A percentile compares a stretch with the other conserved stretches of the same genome.
These are phyloP conservation scores for Solanum hybrid DNA, from an alignment of 305 asterid genomes.

Conservation along the genomic window DNA sequence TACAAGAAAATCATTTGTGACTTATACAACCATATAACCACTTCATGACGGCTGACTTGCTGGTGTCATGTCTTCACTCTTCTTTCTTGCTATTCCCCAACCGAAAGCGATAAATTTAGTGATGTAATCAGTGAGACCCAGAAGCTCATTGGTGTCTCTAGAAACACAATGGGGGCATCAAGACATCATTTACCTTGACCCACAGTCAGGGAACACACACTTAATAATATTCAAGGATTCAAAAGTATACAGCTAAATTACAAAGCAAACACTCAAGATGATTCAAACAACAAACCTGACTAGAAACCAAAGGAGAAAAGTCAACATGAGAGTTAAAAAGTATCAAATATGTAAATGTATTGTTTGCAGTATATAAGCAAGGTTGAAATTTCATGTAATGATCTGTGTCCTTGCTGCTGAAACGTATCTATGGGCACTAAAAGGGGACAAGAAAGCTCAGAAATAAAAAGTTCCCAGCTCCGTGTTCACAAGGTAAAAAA, in stretches of 20 bases:
- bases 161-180: background rate
- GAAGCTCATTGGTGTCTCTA: background rate
- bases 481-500: background rate
- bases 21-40: background rate
- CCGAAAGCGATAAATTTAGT: background rate
- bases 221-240: background rate
- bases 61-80: background rate
- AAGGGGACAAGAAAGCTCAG: background rate
- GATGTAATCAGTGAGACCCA: background rate
- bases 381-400: background rate
- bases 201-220: background rate
- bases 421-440: background rate
- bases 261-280: background rate
- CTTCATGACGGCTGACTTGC: background rate
- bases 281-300: background rate
- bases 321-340: background rate
- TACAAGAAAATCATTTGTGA: conserved; percentile 20
- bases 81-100: background rate
- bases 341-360: background rate
- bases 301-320: background rate
- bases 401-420: background rate
- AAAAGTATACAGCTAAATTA: background rate
- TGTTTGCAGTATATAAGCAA: background rate
- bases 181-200: background rate
- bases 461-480: background rate